These are phyloP conservation scores for Fomitopsis betulina DNA, from an alignment of 1,284 basidiomycete genomes.

Conservation along the genomic window DNA sequence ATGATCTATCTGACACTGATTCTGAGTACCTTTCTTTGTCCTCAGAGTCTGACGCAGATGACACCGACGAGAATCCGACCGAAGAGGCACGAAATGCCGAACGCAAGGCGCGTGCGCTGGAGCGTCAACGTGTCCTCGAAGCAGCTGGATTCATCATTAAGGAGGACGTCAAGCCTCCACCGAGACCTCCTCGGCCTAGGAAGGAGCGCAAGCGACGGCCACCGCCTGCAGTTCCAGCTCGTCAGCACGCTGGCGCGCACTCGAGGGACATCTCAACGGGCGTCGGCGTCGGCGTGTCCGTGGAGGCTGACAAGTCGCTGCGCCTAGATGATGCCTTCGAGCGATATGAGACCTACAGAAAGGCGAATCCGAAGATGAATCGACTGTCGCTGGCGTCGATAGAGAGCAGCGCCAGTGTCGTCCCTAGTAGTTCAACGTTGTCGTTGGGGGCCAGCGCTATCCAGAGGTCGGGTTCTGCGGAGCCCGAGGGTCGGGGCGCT, in stretches of 20 bases:
- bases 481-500: constrained; percentile 34
- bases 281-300: constrained; percentile 35
- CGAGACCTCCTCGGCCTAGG: constrained; percentile 22
- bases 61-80: constrained; percentile 32
- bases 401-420: constrained; percentile 30
- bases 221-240: constrained; percentile 43
- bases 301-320: constrained; percentile 19
- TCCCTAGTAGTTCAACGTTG: constrained; percentile 22
- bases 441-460: constrained; percentile 19
- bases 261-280: constrained; percentile 42
- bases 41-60: constrained; percentile 47
- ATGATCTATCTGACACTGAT: constrained; percentile 36
- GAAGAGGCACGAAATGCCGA: constrained; percentile 50
- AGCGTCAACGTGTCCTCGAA: constrained; percentile 78
- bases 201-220: constrained; percentile 40
- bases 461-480: constrained; percentile 18
- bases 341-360: constrained; percentile 78
- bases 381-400: constrained; percentile 58
- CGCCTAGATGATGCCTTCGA: constrained; percentile 86
- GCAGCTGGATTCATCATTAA: constrained; percentile 85
- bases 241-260: neutral
- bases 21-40: constrained; percentile 49
- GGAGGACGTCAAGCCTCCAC: constrained; percentile 39
- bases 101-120: constrained; percentile 63
- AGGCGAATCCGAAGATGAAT: constrained; percentile 41